Evolutionary conservation across 2,329 filamentous ascomycete species (phyloP).

Genomic region (Raffaelea ambrosiae): DNA sequence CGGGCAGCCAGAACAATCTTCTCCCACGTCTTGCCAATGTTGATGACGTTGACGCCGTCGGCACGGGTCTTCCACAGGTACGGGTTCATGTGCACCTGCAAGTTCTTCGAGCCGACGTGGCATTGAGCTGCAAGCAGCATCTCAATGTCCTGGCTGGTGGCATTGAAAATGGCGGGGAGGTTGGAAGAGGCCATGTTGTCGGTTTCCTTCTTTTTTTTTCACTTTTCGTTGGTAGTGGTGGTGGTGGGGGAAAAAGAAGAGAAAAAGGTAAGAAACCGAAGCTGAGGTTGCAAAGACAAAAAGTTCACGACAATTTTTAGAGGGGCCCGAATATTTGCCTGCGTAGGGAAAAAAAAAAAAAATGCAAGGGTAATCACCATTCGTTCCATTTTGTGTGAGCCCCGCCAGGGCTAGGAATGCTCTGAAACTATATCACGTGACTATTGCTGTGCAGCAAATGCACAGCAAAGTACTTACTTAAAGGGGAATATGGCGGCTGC

Average conservation of each 20-base stretch:
- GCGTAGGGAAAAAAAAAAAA: background rate
- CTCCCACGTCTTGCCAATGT: conserved; percentile 99
- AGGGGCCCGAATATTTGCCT: conserved; percentile 11
- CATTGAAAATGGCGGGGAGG: conserved; percentile 92
- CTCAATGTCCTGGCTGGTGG: conserved; percentile 97
- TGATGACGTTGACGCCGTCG: conserved; percentile 97
- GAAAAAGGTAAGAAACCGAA: background rate
- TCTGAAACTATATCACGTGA: conserved; percentile 7
- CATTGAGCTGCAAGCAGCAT: conserved; percentile 95
- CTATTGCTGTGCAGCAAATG: too few relatives aligned
- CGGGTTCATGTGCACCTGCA: conserved; percentile 86
- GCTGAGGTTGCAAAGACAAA: background rate
- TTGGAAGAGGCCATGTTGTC: conserved; percentile 91
- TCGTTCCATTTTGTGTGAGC: conserved; percentile 9
- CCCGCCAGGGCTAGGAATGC: conserved; percentile 7
- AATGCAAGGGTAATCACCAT: conserved; percentile 7
- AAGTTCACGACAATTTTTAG: conserved; percentile 8
- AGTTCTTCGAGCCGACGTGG: conserved; percentile 98
- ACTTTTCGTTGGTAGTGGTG: background rate
- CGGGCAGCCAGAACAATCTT: conserved; percentile 98
- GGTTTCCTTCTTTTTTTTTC: conserved; percentile 20
- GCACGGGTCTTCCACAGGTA: conserved; percentile 99
- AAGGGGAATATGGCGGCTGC: too few relatives aligned
- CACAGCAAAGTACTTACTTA: too few relatives aligned
- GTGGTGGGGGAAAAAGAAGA: background rate